phyloP scores from a whole-genome alignment of 352 stramenopile genomes.

The Phytophthora sp. region DNA sequence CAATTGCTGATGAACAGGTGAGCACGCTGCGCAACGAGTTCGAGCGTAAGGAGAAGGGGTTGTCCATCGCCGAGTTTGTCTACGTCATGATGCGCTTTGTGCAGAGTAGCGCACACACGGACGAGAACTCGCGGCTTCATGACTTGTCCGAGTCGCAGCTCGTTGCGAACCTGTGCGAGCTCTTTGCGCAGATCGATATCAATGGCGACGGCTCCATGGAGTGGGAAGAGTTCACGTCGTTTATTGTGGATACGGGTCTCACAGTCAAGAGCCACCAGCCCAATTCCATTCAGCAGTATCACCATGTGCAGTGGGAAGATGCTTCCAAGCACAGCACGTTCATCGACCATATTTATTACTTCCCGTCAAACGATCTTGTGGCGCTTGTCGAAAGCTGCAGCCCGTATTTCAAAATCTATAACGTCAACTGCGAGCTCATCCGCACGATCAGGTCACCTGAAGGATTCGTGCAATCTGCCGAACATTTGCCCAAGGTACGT shows the following conservation, averaged over 20 bases:
- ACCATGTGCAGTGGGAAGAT: conserved; percentile 81
- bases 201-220: conserved; percentile 92
- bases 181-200: conserved; percentile 93
- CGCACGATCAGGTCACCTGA: conserved; percentile 67
- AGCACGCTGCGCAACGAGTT: conserved; percentile 86
- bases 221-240: conserved; percentile 93
- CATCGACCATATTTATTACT: conserved; percentile 90
- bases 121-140: conserved; percentile 72
- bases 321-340: conserved; percentile 86
- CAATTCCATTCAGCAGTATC: conserved; percentile 89
- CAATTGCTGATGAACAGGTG: conserved; percentile 45
- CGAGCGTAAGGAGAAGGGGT: conserved; percentile 76
- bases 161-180: conserved; percentile 86
- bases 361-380: conserved; percentile 67
- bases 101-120: conserved; percentile 51
- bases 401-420: conserved; percentile 84
- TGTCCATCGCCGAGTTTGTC: conserved; percentile 88
- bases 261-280: conserved; percentile 83
- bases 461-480: conserved; percentile 79
- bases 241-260: conserved; percentile 90
- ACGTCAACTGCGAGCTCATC: conserved; percentile 72
- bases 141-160: conserved; percentile 78
- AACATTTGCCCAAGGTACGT: conserved; percentile 69
- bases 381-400: conserved; percentile 81
- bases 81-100: conserved; percentile 89